Evolutionary conservation across 2,329 filamentous ascomycete species (phyloP), one percentile per base, ranked within the genome.

Genomic region (Ophiognomonia clavigignenti-juglandacearum): DNA sequence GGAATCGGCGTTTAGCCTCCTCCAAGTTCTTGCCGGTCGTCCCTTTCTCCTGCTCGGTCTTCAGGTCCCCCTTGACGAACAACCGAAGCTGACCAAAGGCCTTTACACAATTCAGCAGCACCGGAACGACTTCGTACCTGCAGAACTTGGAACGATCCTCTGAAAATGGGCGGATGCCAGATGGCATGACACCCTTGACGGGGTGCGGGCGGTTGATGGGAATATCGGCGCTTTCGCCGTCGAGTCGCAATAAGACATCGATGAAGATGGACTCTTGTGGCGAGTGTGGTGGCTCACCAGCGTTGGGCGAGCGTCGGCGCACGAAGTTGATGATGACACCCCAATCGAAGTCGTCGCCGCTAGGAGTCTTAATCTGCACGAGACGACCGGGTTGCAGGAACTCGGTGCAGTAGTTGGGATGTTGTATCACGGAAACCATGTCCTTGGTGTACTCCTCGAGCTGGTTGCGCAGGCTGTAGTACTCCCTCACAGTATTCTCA

Each of bases 381-480:
- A 97, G 68, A 10, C 93, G 86, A n/a, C 93, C 93, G 11, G 85
- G 77, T 58, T 95, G 87, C 61, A 98, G 72, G 64, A 89, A 98
- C 39, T 86, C 82, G 29, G 92, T 65, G 58, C 86, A 89, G 68
- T 97, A 86, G 54, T 85, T 86, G 0, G 93, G 93, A 59, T 96
- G 90, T 58, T 89, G 95, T 54, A 97, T 93, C 34, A 97, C 90
- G 40, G 84, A 76, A 16, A 88, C 82, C 84, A 97, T 95, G 53
- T 98, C 91, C 56, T 88, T 86, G 14, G 85, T 86, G 62, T 93
- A 95, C 4, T 75, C 78, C 51, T 88, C 84, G 26, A 98, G 76
- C 57, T 95, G 88, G 60, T 95, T 84, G 48, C 92, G 81, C 37
- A 97, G 73, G 42, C 90, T 86, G 65, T 95, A 96, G 67, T 98